phyloP scores from a whole-genome alignment of 805 yeast genomes.

The Lipomyces oligophaga region DNA sequence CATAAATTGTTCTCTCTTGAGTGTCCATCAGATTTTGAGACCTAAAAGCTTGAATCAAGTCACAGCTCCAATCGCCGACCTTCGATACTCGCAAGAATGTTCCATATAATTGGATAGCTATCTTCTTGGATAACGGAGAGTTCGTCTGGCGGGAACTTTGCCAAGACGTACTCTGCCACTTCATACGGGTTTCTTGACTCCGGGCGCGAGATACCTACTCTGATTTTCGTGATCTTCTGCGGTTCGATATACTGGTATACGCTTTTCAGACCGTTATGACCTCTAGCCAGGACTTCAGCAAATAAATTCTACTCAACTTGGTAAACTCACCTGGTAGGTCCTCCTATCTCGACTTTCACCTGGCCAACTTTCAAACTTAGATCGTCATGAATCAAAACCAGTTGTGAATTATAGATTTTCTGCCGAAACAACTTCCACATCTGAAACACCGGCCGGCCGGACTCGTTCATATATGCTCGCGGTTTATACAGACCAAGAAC shows the following conservation, averaged over 20 bases:
- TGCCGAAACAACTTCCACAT: slow-evolving; percentile 44
- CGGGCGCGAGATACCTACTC: slow-evolving; percentile 77
- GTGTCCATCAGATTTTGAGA: no score
- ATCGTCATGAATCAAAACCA: slow-evolving; percentile 77
- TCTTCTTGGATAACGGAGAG: slow-evolving; percentile 40
- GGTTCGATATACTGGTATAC: slow-evolving; percentile 47
- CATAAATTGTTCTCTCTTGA: no score
- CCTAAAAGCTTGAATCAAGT: no score
- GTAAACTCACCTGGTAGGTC: slow-evolving; percentile 46
- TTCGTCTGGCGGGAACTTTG: slow-evolving; percentile 50
- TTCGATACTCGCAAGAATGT: no score
- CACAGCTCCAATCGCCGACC: no score
- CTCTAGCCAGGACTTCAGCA: slow-evolving; percentile 41
- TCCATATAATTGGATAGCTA: slow-evolving; percentile 14
- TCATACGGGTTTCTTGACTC: slow-evolving; percentile 41
- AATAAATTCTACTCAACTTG: not conserved
- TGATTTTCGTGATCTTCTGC: slow-evolving; percentile 58
- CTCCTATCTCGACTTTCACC: slow-evolving; percentile 56
- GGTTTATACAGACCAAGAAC: slow-evolving; percentile 51
- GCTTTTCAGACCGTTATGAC: slow-evolving; percentile 79
- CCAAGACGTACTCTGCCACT: slow-evolving; percentile 63
- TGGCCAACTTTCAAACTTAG: slow-evolving; percentile 63
- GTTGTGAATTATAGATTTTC: slow-evolving; percentile 38
- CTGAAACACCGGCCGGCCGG: slow-evolving; percentile 55
- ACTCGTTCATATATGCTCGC: slow-evolving; percentile 63